These are phyloP conservation scores for Oxyria digyna DNA, from an alignment of 148 eudicot genomes.

Conservation along the genomic window DNA sequence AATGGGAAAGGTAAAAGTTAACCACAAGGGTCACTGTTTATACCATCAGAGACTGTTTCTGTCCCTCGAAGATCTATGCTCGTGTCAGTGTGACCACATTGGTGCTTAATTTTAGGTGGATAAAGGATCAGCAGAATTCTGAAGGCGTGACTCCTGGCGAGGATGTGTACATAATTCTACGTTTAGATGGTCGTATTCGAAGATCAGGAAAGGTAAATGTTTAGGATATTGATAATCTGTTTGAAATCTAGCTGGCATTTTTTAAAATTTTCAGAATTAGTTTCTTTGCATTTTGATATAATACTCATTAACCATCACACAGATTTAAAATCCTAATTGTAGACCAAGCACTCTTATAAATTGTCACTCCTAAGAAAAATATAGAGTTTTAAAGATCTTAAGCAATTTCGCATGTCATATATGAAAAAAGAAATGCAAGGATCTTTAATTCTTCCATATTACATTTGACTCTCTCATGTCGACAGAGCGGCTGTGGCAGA, in stretches of 20 bases:
- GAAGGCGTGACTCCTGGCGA: conserved; percentile 93
- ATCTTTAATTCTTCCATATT: neutral
- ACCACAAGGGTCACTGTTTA: neutral
- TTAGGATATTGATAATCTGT: neutral
- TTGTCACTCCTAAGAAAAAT: no score
- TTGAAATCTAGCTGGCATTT: neutral
- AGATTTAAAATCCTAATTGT: neutral
- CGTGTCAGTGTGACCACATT: neutral
- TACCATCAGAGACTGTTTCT: neutral
- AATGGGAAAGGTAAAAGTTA: conserved; percentile 81
- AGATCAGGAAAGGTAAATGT: conserved; percentile 83
- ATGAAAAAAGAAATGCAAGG: neutral
- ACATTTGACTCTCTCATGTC: neutral
- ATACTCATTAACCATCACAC: neutral
- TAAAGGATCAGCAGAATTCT: conserved; percentile 78
- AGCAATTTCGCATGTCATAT: neutral
- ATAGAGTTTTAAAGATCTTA: no score
- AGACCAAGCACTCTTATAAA: neutral
- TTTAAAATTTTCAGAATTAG: neutral
- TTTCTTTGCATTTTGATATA: neutral
- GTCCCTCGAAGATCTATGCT: neutral
- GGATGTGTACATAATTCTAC: conserved; percentile 84
- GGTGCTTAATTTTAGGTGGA: conserved; percentile 48
- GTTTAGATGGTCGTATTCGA: conserved; percentile 95
- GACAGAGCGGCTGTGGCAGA: neutral